Evolutionary conservation across 345 rosid genomes (phyloP).

Genomic region (Eutrema heterophyllum): DNA sequence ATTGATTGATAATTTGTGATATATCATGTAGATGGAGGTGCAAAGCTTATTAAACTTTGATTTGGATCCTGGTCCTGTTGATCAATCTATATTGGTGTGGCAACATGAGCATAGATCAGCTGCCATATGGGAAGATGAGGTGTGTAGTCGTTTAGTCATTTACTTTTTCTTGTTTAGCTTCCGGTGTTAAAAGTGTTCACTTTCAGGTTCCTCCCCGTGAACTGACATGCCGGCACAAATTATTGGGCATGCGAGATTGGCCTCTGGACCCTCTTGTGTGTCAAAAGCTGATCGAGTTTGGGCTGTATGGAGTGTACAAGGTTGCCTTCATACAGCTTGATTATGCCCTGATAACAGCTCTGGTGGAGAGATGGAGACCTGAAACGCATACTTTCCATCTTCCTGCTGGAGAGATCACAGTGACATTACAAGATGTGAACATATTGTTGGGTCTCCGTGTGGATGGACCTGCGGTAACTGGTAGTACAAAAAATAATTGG

Average conservation of each 20-base stretch:
- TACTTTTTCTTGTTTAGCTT: conserved; percentile 7
- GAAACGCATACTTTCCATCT: conserved; percentile 74
- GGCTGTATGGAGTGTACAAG: conserved; percentile 47
- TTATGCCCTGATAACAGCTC: conserved; percentile 62
- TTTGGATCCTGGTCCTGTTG: conserved; percentile 41
- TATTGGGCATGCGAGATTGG: conserved; percentile 39
- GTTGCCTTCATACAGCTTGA: conserved; percentile 69
- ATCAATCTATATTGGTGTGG: conserved; percentile 35
- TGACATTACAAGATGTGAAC: conserved; percentile 59
- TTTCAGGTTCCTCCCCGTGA: conserved; percentile 36
- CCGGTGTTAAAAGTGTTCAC: neutral
- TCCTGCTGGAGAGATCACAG: conserved; percentile 68
- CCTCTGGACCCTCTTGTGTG: conserved; percentile 32
- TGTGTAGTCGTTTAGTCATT: neutral
- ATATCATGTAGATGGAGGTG: conserved; percentile 31
- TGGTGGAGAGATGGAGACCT: conserved; percentile 82
- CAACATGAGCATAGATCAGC: conserved; percentile 39
- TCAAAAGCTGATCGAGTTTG: conserved; percentile 34
- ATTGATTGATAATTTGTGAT: conserved; percentile 3
- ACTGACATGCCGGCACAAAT: conserved; percentile 33
- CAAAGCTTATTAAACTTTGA: conserved; percentile 25
- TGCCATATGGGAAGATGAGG: conserved; percentile 41
- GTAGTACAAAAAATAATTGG: conserved; percentile 37
- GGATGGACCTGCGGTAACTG: conserved; percentile 69
- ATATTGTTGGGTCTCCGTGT: conserved; percentile 63